Evolutionary conservation across 768 basidiomycete species (phyloP).

Genomic region (Leccinum fibrillosum): DNA sequence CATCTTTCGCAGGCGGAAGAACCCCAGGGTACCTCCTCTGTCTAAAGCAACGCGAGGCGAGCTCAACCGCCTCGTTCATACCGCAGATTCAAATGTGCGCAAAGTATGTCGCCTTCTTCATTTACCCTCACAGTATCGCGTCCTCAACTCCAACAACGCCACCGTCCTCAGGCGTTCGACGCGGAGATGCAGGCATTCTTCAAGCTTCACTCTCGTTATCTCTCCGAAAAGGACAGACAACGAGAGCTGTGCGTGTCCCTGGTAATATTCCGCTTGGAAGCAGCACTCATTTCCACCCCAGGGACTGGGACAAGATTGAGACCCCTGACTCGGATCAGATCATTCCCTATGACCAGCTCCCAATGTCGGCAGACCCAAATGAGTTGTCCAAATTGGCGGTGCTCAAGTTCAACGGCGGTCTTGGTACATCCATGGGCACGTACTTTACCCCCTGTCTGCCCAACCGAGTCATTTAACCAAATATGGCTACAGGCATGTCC

Average conservation of each 20-base stretch:
- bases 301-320: conserved; percentile 88
- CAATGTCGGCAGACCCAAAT: conserved; percentile 51
- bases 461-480: conserved; percentile 1
- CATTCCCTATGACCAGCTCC: conserved; percentile 74
- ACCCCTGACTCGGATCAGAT: conserved; percentile 85
- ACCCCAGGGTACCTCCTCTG: conserved; percentile 31
- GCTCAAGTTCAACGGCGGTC: conserved; percentile 92
- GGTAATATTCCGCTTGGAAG: conserved; percentile 4
- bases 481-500: conserved; percentile 54
- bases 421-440: conserved; percentile 86
- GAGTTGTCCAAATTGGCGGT: conserved; percentile 92
- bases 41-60: conserved; percentile 65
- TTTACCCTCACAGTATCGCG: conserved; percentile 36
- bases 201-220: conserved; percentile 93
- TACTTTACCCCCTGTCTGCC: conserved; percentile 2
- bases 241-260: conserved; percentile 69
- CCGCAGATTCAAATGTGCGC: conserved; percentile 50
- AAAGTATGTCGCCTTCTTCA: conserved; percentile 44
- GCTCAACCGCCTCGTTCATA: conserved; percentile 61
- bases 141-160: conserved; percentile 27
- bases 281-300: conserved; percentile 28
- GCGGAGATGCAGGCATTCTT: conserved; percentile 97
- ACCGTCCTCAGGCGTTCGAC: conserved; percentile 57
- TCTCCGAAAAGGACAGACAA: conserved; percentile 82
- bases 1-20: conserved; percentile 44